Conservation (phyloP, 2,329 filamentous ascomycete genomes). For the Pseudogymnoascus sp. region DNA sequence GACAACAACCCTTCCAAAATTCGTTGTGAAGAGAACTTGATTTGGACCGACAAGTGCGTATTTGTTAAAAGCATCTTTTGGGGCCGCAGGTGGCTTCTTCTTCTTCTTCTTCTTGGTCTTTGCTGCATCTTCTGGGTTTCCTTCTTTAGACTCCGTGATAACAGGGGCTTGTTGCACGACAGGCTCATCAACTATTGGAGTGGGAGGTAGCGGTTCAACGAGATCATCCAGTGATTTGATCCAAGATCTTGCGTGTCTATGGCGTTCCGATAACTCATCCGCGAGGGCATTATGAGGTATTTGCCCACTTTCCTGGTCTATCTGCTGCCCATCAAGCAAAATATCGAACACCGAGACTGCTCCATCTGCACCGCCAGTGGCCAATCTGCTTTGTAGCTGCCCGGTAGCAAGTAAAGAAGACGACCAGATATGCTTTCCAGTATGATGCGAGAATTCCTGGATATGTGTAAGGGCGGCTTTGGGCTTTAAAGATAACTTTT, state of each 20-base stretch:
- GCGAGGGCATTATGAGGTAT: not conserved
- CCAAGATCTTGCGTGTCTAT: not conserved
- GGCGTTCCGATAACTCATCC: not conserved
- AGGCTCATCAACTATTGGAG: not conserved
- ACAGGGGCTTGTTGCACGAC: not conserved
- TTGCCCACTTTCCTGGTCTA: not conserved
- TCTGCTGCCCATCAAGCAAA: not conserved
- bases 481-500: not conserved
- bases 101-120: conserved; percentile 17
- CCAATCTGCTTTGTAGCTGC: conserved; percentile 24
- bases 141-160: not conserved
- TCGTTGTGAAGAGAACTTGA: conserved; percentile 50
- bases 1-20: conserved; percentile 51
- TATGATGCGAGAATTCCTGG: conserved; percentile 57
- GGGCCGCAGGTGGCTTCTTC: conserved; percentile 28
- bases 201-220: not conserved
- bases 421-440: conserved; percentile 89
- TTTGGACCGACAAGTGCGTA: conserved; percentile 53
- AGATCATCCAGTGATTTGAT: conserved; percentile 1
- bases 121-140: not conserved
- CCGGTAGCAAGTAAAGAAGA: conserved; percentile 40
- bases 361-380: conserved; percentile 82
- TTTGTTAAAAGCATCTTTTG: conserved; percentile 45
- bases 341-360: conserved; percentile 41
- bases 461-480: conserved; percentile 40